Evolutionary conservation across 768 basidiomycete genomes (phyloP), one percentile per base, ranked within the genome.

Genomic region (Daedaleopsis sinensis): DNA sequence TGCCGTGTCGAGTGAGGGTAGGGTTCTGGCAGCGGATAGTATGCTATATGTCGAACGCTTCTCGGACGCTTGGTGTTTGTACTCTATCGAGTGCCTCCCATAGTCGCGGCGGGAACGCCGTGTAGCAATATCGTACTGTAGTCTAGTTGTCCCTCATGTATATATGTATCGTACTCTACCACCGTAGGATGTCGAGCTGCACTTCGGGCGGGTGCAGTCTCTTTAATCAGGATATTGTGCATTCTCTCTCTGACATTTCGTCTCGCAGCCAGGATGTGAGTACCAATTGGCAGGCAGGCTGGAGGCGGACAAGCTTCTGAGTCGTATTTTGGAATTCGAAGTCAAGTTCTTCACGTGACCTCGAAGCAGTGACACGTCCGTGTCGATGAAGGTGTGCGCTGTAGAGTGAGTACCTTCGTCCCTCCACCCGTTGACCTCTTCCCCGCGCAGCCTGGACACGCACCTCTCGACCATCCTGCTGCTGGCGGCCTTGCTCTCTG

Each of bases 301-400:
- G n/a, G n/a, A n/a, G n/a, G n/a, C n/a, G n/a, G n/a, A n/a, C n/a
- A n/a, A n/a, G n/a, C n/a, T n/a, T n/a, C n/a, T n/a, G n/a, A n/a
- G n/a, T n/a, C n/a, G n/a, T n/a, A n/a, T n/a, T n/a, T n/a, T n/a
- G n/a, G n/a, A n/a, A n/a, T n/a, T n/a, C n/a, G n/a, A 7, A 32
- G 27, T 32, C 27, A 32, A 32, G 27, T 32, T 32, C 27, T 12
- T 43, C 52, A 54, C 52, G 52, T 54, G 52, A 43, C 39, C 46
- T 47, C 6, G 9, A 24, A 16, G 37, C 7, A 39, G 38, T 54
- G 52, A 54, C 52, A 54, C 52, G 52, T 54, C 52, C 19, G n/a
- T 19, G 18, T 36, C 18, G 15, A 50, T 10, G 7, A 50, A 50
- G 12, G 3, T 4, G 18, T 23, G 19, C 46, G 19, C 46, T 2